Conservation (phyloP, 1,284 basidiomycete genomes). For the Tylopilus sp. region DNA sequence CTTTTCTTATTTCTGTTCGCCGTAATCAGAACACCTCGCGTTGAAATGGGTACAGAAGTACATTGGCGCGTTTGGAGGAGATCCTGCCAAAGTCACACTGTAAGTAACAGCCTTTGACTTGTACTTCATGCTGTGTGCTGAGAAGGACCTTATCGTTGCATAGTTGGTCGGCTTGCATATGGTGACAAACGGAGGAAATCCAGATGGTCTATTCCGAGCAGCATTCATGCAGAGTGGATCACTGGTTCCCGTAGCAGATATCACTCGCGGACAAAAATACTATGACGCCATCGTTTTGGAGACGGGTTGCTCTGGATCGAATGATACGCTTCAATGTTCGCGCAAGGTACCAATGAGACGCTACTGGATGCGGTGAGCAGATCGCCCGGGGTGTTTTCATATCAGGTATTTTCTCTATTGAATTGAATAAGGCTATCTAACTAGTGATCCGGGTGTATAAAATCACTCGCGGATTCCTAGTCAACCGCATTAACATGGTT, state of each 20-base stretch:
- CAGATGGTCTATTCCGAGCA: constrained; percentile 44
- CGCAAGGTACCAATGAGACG: constrained; percentile 36
- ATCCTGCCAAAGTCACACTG: constrained; percentile 53
- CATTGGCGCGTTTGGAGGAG: constrained; percentile 62
- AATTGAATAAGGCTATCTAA: background rate
- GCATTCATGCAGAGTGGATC: constrained; percentile 48
- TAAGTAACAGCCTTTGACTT: constrained; percentile 15
- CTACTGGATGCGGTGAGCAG: constrained; percentile 27
- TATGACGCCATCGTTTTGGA: constrained; percentile 36
- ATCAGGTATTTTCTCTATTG: constrained; percentile 50
- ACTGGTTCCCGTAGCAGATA: constrained; percentile 32
- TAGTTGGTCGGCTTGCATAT: constrained; percentile 45
- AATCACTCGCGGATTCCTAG: constrained; percentile 26
- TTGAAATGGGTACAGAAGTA: constrained; percentile 61
- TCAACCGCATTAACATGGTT: constrained; percentile 56
- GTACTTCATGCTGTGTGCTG: no score
- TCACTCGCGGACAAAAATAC: constrained; percentile 35
- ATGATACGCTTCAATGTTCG: constrained; percentile 46
- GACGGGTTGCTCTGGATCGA: constrained; percentile 30
- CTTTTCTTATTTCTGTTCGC: background rate
- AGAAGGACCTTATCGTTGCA: background rate
- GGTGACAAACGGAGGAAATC: constrained; percentile 36
- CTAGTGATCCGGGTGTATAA: background rate
- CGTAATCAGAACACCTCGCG: constrained; percentile 48
- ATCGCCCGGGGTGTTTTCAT: constrained; percentile 49